Base-by-base conservation (phyloP, 2,329 filamentous ascomycete species). In the Cryoendolithus antarcticus region DNA sequence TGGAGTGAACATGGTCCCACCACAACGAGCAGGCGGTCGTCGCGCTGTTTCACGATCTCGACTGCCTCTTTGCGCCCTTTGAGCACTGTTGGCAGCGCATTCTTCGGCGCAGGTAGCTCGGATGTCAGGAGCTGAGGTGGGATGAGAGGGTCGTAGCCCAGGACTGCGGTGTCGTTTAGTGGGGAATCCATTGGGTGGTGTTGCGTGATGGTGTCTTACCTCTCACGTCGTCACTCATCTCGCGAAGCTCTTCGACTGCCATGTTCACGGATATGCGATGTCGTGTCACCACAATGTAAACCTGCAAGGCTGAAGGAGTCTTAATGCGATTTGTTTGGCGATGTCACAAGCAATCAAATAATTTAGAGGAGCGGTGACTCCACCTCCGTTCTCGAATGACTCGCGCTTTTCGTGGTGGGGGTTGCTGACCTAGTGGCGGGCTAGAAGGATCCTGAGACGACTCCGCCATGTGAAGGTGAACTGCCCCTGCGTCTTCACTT, bases 1-100 rank as follows among this genome's bases (percentile, higher is more conserved):
- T 98, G 91, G 62, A 98, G 94, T 15, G 86, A 94, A 72, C 91
- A 98, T 19, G 91, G 91, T 1, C 91, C 91, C 47, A 96, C 79
- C 56, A 96, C 80, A 48, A 98, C 80, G 37, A 85, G 66, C 35
- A 85, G 60, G 41, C 77, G 66, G 35, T 41, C 39, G 34, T 41
- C 39, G 55, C 72, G 63, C 50, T 69, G 65, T 30, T 64, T 58
- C 52, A 79, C 71, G 47, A 81, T 65, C 9, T 70, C 69, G 44
- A 72, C 72, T 31, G 74, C 66, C 51, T 80, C 75, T 41, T 72
- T 66, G 50, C 77, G 74, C 28, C 69, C 75, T 38, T 66, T 57
- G 33, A 79, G 62, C 29, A 80, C 77, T 4, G 74, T 76, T 45
- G 64, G 58, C 48, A 66, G 66, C 29, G 68, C 70, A 45, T 64